Evolutionary conservation across 2,329 filamentous ascomycete genomes (phyloP).

Genomic region (Emergomyces africanus): DNA sequence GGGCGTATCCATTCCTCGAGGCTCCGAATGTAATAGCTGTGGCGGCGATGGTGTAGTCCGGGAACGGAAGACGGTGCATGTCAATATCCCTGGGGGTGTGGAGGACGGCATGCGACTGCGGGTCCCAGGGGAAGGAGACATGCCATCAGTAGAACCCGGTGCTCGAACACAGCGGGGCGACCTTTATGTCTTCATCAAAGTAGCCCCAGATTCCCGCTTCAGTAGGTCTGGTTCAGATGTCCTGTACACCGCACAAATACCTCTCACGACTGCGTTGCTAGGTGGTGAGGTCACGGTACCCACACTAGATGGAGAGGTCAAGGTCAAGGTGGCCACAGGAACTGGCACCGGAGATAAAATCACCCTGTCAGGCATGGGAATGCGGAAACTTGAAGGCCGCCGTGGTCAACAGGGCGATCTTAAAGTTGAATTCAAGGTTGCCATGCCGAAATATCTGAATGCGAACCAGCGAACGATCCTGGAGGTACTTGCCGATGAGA

Average conservation of each 20-base stretch:
- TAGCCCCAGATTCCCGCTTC: constrained; percentile 84
- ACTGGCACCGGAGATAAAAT: constrained; percentile 88
- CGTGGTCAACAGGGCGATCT: constrained; percentile 59
- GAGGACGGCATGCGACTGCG: constrained; percentile 92
- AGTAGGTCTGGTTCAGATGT: constrained; percentile 78
- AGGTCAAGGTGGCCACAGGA: constrained; percentile 80
- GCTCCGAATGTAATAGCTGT: constrained; percentile 70
- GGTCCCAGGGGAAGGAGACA: constrained; percentile 76
- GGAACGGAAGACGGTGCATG: constrained; percentile 67
- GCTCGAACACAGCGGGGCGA: constrained; percentile 64
- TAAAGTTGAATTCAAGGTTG: constrained; percentile 85
- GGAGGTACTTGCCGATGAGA: constrained; percentile 93
- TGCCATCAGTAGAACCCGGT: constrained; percentile 54
- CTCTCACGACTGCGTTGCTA: constrained; percentile 81
- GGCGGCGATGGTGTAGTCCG: constrained; percentile 71
- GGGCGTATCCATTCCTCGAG: constrained; percentile 62
- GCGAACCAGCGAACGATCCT: constrained; percentile 84
- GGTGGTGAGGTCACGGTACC: constrained; percentile 84
- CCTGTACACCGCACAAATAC: constrained; percentile 80
- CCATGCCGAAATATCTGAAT: constrained; percentile 88
- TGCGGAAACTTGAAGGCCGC: constrained; percentile 67
- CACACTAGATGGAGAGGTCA: constrained; percentile 80
- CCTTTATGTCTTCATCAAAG: constrained; percentile 79
- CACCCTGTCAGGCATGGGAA: constrained; percentile 80
- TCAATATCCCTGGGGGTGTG: constrained; percentile 90